Evolutionary conservation across 192 early-diverging fungal species (phyloP), one percentile per base, ranked within the genome.

Genomic region (Coemansia sp.): DNA sequence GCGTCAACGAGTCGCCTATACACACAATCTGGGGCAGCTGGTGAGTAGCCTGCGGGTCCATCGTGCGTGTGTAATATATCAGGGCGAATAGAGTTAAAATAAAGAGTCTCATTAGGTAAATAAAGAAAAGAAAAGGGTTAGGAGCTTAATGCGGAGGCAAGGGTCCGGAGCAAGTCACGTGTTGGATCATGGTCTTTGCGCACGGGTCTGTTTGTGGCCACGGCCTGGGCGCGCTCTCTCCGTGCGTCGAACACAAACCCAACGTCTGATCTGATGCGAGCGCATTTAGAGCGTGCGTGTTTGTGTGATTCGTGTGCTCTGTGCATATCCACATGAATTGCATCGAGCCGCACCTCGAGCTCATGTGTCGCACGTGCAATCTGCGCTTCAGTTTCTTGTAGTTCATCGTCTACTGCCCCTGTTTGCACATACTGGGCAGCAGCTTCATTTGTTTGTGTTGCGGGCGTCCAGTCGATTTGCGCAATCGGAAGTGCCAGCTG

Each of bases 1-100:
- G 77, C 2, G 77, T 74, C 21, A 80, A 24, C 26, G 68, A 71
- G 62, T 80, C 77, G 15, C 77, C 77, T 14, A 80, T 40, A 20
- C 64, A 70, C 46, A 79, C 15, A 50, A 60, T 37, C 17, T 18
- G 54, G 44, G 31, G 31, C 31, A 34, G 31, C 0, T 34, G 31
- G 31, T 34, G 31, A 8, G 31, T 34, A 0, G 31, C 8, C 2
- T 6, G 31, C 31, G 31, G 31, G 31, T 34, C 8, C 31, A 34
- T 34, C 1, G 31, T 34, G 31, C 31, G 0, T 8, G 31, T 8
- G 31, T 34, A 61, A 49, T 25, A 31, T 14, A 38, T 37, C n/a
- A 47, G 26, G 5, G 64, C 37, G 44, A 23, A 40, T 4, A 64
- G 31, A 54, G 24, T 4, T 3, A 20, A 46, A 66, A 36, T 23